These are phyloP conservation scores for Diaporthe sp. DNA, from an alignment of 2,329 filamentous ascomycete genomes.

Conservation along the genomic window DNA sequence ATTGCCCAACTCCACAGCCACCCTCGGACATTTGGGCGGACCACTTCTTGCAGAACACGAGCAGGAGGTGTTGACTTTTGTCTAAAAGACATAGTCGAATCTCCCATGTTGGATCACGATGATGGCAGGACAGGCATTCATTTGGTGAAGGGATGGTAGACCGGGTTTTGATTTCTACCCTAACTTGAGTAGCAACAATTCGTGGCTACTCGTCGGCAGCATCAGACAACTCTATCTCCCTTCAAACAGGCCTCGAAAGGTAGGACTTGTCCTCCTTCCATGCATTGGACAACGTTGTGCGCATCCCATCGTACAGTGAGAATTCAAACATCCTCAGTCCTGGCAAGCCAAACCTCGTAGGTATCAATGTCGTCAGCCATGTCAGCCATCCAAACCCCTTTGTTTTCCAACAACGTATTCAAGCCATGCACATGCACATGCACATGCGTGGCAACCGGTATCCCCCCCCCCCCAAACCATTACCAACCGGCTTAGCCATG, in stretches of 20 bases:
- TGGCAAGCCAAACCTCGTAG: background rate
- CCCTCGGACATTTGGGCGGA: background rate
- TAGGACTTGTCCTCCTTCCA: background rate
- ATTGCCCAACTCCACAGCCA: background rate
- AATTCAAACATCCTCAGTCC: background rate
- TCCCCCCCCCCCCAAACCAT: background rate
- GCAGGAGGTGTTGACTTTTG: background rate
- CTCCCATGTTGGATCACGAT: background rate
- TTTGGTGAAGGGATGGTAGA: background rate
- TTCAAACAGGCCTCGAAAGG: background rate
- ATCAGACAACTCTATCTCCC: background rate
- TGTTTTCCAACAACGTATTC: conserved; percentile 18
- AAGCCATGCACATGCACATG: conserved; percentile 7
- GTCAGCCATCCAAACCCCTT: background rate
- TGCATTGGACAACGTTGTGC: background rate
- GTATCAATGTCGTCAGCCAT: conserved; percentile 5
- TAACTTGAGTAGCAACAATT: conserved; percentile 4
- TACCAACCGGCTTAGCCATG: conserved; percentile 16
- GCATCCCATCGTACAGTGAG: conserved; percentile 9
- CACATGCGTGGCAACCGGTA: conserved; percentile 25
- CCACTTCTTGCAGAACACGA: background rate
- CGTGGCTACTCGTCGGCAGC: background rate
- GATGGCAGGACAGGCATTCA: background rate
- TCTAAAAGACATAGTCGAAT: background rate
- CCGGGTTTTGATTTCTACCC: background rate